Base-by-base conservation (phyloP, 768 basidiomycete species). In the Rhodotorula diobovata region DNA sequence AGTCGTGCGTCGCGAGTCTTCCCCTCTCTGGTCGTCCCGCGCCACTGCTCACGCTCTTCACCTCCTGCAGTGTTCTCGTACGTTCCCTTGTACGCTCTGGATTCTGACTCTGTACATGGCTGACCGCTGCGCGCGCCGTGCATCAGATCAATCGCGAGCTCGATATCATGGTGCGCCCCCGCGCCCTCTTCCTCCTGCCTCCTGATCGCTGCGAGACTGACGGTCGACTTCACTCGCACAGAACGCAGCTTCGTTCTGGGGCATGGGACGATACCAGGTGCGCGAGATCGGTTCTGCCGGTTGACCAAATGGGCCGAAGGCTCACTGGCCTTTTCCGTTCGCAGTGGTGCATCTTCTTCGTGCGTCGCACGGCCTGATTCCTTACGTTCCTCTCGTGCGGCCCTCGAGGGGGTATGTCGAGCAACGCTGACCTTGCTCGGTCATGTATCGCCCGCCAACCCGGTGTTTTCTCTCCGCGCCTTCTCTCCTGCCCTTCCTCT, bases 231-330 rank as follows among this genome's bases (percentile, higher is more conserved):
- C 28, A n/a, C 34, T 14, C 15, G 28, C 14, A 12, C 68, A 71
- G 69, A 72, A 68, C 21, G 61, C 55, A 30, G 20, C 51, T 1
- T 63, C 59, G 2, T 59, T 60, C 59, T 69, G 59, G 61, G 66
- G 79, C 2, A 77, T 81, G 61, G 81, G 81, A 0, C 67, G 76
- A 30, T 81, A 81, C 64, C 80, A 79, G 68, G 73, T 75, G n/a
- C 23, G 66, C n/a, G 45, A 46, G 45, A 23, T 8, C 21, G 35
- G 1, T 14, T 41, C 20, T 8, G n/a, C 21, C 50, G 10, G 0
- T 2, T 2, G 1, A 8, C 8, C 12, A 30, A 14, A n/a, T n/a
- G 53, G 12, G 10, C 10, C 30, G 9, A 39, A 54, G 45, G 34
- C 59, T 61, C 43, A 58, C 34, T 45, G 2, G 1, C 23, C 21